Conservation (phyloP, 768 basidiomycete genomes). For the Tephrocybe sp. region DNA sequence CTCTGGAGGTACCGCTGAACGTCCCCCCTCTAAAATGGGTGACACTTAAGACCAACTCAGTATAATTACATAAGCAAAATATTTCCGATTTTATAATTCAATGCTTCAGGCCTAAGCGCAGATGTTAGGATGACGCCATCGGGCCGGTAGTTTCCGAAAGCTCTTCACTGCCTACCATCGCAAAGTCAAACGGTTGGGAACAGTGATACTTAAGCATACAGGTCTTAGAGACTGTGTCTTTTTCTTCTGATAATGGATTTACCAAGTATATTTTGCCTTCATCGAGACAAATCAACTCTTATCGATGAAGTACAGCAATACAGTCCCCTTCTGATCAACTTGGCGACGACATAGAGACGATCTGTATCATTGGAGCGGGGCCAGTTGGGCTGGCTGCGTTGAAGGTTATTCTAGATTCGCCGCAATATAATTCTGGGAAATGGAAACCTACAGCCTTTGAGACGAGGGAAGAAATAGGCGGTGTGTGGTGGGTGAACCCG, state of each 20-base stretch:
- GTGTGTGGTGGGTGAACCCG: conserved; percentile 78
- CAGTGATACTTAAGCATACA: too few species aligned
- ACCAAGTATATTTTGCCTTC: conserved; percentile 7
- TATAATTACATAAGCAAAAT: too few species aligned
- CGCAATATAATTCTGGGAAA: conserved; percentile 51
- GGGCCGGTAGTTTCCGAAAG: too few species aligned
- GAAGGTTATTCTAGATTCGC: conserved; percentile 60
- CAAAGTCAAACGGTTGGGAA: too few species aligned
- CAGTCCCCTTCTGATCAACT: conserved; percentile 2
- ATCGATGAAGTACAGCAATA: conserved; percentile 11
- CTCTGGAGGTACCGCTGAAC: too few species aligned
- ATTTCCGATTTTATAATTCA: too few species aligned
- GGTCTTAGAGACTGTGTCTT: too few species aligned
- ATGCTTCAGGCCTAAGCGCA: too few species aligned
- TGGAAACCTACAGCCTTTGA: conserved; percentile 73
- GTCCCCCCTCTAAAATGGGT: too few species aligned
- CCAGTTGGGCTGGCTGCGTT: conserved; percentile 73
- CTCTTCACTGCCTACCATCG: too few species aligned
- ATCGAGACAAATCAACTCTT: background rate
- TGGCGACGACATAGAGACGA: conserved; percentile 26
- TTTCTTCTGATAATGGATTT: conserved; percentile 9
- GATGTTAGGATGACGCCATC: too few species aligned
- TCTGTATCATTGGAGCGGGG: conserved; percentile 77
- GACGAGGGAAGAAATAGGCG: conserved; percentile 64
- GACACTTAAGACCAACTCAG: too few species aligned